Evolutionary conservation across 2,329 filamentous ascomycete species (phyloP).

Genomic region (Fulvia fulva): DNA sequence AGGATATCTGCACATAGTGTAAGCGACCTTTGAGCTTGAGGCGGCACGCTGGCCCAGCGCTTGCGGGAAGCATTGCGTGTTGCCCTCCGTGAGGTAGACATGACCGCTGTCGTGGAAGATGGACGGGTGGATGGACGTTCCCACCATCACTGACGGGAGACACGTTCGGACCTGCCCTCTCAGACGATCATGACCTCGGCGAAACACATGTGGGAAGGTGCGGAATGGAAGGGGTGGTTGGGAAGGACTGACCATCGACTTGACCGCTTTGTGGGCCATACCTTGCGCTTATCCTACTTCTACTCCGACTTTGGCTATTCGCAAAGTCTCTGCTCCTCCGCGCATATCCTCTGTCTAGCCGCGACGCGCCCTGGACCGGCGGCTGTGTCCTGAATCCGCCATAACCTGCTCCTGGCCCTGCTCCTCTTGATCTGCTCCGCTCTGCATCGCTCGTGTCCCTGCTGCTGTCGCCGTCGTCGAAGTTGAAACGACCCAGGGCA

Average conservation of each 20-base stretch:
- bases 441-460: conserved; percentile 35
- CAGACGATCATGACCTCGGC: background rate
- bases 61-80: background rate
- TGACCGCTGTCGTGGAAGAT: too few species aligned
- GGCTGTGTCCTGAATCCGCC: conserved; percentile 32
- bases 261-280: conserved; percentile 40
- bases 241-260: conserved; percentile 37
- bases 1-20: conserved; percentile 54
- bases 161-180: background rate
- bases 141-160: background rate
- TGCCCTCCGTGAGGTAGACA: background rate
- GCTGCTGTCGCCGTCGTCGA: conserved; percentile 28
- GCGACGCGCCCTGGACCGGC: conserved; percentile 29
- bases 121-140: too few species aligned
- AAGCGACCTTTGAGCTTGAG: background rate
- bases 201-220: background rate
- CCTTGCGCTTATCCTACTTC: conserved; percentile 24
- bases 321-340: conserved; percentile 39
- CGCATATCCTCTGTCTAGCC: conserved; percentile 42
- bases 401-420: conserved; percentile 33
- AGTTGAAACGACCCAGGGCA: conserved; percentile 34
- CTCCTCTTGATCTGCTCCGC: conserved; percentile 34
- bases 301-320: conserved; percentile 33
- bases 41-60: background rate
- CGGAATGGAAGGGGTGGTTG: background rate